phyloP scores from a whole-genome alignment of 2,329 filamentous ascomycete genomes.

The Bipolaris sorokiniana region DNA sequence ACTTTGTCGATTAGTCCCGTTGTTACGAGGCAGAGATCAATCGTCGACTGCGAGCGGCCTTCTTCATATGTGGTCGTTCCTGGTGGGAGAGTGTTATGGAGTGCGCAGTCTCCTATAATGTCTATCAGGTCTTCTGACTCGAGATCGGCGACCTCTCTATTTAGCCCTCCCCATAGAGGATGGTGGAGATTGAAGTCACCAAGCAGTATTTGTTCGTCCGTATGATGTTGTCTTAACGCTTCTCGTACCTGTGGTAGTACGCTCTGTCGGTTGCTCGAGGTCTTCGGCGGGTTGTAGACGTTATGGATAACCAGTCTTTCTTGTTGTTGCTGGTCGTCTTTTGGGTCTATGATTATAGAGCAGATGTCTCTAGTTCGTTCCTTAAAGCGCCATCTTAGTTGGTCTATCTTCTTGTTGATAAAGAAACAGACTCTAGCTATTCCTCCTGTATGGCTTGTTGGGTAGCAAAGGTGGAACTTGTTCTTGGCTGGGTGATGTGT shows the following conservation, averaged over 20 bases:
- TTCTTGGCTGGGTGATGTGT: slow-evolving; percentile 30
- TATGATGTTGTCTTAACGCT: slow-evolving; percentile 6
- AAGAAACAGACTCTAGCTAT: slow-evolving; percentile 32
- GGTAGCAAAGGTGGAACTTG: slow-evolving; percentile 27
- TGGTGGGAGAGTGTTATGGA: slow-evolving; percentile 11
- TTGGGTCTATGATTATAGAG: slow-evolving; percentile 13
- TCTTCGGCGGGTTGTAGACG: slow-evolving; percentile 25
- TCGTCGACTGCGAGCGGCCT: slow-evolving; percentile 9
- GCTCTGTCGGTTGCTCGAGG: slow-evolving; percentile 5
- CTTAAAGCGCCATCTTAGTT: slow-evolving; percentile 19
- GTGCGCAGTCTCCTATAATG: slow-evolving; percentile 18
- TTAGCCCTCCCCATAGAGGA: slow-evolving; percentile 17
- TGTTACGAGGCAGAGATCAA: slow-evolving; percentile 19
- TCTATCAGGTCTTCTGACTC: slow-evolving; percentile 16
- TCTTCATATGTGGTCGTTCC: slow-evolving; percentile 19
- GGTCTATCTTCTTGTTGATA: slow-evolving; percentile 30
- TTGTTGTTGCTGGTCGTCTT: slow-evolving; percentile 1
- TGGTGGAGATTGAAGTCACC: slow-evolving; percentile 22
- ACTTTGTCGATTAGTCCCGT: slow-evolving; percentile 16
- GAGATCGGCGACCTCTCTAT: slow-evolving; percentile 7
- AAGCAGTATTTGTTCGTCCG: slow-evolving; percentile 13
- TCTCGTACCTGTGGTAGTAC: slow-evolving; percentile 6
- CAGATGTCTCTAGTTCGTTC: slow-evolving; percentile 24
- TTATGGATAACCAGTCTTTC: slow-evolving; percentile 22
- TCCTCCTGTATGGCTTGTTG: slow-evolving; percentile 1